Evolutionary conservation across 352 stramenopile species (phyloP).

Genomic region (Globisporangium takayamanum): DNA sequence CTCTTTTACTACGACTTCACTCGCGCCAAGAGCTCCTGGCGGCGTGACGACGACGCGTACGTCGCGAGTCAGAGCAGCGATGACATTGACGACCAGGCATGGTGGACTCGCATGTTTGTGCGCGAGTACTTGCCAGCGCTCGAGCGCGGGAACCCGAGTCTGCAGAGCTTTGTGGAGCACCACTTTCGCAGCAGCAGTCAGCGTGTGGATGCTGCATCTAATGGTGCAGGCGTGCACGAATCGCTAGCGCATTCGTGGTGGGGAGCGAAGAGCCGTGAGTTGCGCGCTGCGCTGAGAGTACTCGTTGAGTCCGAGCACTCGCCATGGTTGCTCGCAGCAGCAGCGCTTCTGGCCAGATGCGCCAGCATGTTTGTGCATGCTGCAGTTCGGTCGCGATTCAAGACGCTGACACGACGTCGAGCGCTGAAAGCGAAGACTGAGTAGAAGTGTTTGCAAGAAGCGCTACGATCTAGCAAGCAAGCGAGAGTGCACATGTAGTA

Average conservation of each 20-base stretch:
- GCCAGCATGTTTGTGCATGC: not conserved
- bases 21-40: conserved; percentile 57
- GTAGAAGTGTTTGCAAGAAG: not conserved
- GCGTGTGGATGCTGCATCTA: too few relatives aligned
- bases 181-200: conserved; percentile 14
- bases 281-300: not conserved
- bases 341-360: not conserved
- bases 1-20: conserved; percentile 89
- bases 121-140: conserved; percentile 36
- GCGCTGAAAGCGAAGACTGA: not conserved
- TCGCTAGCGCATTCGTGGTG: too few relatives aligned
- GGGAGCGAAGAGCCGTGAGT: too few relatives aligned
- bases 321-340: conserved; percentile 2
- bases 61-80: not conserved
- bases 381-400: not conserved
- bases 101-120: conserved; percentile 37
- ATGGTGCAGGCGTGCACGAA: too few relatives aligned
- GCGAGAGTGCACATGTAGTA: too few relatives aligned
- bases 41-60: conserved; percentile 2
- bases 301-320: conserved; percentile 2
- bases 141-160: conserved; percentile 35
- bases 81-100: conserved; percentile 9
- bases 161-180: conserved; percentile 36
- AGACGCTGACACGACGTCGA: too few relatives aligned
- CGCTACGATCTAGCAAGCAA: too few relatives aligned